Conservation (phyloP, 106 monocot genomes). For the Ottelia alismoides region DNA sequence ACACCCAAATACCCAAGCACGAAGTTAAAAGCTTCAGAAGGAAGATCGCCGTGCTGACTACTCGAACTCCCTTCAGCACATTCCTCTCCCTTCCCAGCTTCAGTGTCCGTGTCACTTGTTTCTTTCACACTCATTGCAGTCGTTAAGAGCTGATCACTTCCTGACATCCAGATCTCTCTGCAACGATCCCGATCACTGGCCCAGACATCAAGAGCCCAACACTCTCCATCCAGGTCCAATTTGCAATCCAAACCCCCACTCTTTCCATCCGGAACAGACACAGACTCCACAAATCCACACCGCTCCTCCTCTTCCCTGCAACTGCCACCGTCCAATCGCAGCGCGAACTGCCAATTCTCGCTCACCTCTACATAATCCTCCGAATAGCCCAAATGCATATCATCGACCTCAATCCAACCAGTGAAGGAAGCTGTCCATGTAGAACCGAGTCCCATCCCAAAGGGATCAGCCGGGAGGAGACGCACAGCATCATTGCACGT, state of each 20-base stretch:
- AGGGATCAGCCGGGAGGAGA: slow-evolving; percentile 47
- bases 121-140: no score
- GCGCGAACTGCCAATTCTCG: slow-evolving; percentile 7
- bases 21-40: slow-evolving; percentile 27
- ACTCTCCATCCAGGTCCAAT: neutral
- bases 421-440: slow-evolving; percentile 34
- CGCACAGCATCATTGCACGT: slow-evolving; percentile 17
- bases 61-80: neutral
- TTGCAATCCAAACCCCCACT: neutral
- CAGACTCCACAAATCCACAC: no score
- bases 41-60: slow-evolving; percentile 2
- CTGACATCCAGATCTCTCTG: neutral
- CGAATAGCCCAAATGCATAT: neutral
- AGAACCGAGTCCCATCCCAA: slow-evolving; percentile 39
- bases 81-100: neutral
- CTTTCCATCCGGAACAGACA: neutral
- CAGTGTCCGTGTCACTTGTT: neutral
- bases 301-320: no score
- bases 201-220: neutral
- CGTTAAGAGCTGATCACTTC: no score
- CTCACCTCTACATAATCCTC: neutral
- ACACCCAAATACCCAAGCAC: slow-evolving; percentile 38
- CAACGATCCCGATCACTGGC: neutral
- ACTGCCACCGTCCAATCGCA: slow-evolving; percentile 1
- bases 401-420: slow-evolving; percentile 25